Conservation (phyloP, 2,329 filamentous ascomycete species). For the Ophiostoma tasmaniense region DNA sequence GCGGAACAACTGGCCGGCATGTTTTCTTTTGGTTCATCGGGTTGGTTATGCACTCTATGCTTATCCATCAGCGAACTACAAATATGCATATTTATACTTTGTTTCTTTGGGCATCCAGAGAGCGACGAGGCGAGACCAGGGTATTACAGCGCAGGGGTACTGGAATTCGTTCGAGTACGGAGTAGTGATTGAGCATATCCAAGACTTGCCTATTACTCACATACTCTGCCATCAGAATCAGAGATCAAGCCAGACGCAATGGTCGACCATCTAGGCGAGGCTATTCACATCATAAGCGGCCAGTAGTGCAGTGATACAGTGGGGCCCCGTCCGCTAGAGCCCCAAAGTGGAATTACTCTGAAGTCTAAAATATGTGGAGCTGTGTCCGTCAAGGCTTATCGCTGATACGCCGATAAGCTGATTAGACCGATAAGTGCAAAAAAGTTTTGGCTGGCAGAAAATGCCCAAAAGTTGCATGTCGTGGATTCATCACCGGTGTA, state of each 20-base stretch:
- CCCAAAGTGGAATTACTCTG: not conserved
- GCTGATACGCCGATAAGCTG: not conserved
- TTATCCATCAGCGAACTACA: not conserved
- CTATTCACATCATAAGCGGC: not conserved
- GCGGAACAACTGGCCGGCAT: not conserved
- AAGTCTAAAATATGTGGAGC: not conserved
- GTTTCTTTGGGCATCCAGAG: not conserved
- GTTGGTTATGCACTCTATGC: not conserved
- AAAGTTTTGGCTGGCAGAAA: conserved; percentile 11
- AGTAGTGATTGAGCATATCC: no score
- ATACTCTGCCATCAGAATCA: not conserved
- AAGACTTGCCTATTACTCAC: not conserved
- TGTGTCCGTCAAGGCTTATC: conserved; percentile 1
- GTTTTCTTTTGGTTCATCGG: no score
- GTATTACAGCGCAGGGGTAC: no score
- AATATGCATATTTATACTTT: not conserved
- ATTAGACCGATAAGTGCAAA: conserved; percentile 6
- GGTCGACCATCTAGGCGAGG: not conserved
- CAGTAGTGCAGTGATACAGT: not conserved
- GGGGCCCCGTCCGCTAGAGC: not conserved
- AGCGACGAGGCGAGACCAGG: no score
- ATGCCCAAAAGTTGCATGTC: not conserved
- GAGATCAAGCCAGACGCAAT: not conserved
- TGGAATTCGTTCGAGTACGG: not conserved
- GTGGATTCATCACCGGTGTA: not conserved